phyloP scores from a whole-genome alignment of 495 filamentous ascomycete genomes.

The Pseudotulostoma volvatum region DNA sequence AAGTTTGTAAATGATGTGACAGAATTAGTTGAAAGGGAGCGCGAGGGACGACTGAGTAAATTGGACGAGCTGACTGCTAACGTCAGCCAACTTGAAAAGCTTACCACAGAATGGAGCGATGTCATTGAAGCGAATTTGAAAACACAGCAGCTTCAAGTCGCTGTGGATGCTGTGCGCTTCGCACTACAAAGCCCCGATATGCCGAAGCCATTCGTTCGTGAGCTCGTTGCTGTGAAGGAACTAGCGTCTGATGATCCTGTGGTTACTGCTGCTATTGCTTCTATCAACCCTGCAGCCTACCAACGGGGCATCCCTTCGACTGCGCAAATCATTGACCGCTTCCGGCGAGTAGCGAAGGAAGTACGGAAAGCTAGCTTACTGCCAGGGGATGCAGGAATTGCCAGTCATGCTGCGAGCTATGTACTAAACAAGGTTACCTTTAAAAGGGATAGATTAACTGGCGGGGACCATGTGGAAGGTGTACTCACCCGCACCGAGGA shows the following conservation, averaged over 20 bases:
- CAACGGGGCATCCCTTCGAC: conserved; percentile 76
- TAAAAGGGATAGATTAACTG: conserved; percentile 73
- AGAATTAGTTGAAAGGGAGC: conserved; percentile 73
- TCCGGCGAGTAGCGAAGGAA: conserved; percentile 84
- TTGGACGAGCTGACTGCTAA: conserved; percentile 60
- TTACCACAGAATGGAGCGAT: conserved; percentile 69
- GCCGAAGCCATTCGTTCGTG: conserved; percentile 71
- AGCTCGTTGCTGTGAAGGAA: conserved; percentile 88
- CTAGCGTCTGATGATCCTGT: conserved; percentile 67
- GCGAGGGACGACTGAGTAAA: conserved; percentile 70
- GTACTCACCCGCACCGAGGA: conserved; percentile 77
- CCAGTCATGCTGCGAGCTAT: conserved; percentile 77
- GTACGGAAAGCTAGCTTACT: conserved; percentile 86
- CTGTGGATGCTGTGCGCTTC: conserved; percentile 79
- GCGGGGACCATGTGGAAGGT: conserved; percentile 87
- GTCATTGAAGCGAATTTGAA: conserved; percentile 78
- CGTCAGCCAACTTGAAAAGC: conserved; percentile 65
- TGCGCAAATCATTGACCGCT: conserved; percentile 78
- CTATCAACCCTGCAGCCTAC: conserved; percentile 87
- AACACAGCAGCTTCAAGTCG: conserved; percentile 89
- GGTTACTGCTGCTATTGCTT: conserved; percentile 77
- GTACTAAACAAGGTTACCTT: conserved; percentile 84
- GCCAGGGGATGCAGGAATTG: conserved; percentile 84
- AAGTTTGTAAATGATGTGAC: conserved; percentile 64
- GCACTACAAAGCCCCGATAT: conserved; percentile 56